Conservation (phyloP, 2,329 filamentous ascomycete species). For the Fusarium sp. region DNA sequence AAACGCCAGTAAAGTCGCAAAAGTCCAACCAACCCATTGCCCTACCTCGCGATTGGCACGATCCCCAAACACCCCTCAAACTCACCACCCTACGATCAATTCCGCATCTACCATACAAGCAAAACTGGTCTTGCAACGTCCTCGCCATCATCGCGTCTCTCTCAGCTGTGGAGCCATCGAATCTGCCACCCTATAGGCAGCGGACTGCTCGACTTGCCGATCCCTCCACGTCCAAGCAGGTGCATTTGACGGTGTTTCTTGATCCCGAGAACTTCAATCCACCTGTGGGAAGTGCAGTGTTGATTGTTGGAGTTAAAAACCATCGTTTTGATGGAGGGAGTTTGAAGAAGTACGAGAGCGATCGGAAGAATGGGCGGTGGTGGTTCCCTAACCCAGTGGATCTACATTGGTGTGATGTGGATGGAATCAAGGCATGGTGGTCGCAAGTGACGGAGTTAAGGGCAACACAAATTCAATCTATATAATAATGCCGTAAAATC, state of each 20-base stretch:
- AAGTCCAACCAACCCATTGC: slow-evolving; percentile 52
- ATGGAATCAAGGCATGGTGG: slow-evolving; percentile 64
- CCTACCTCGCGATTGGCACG: slow-evolving; percentile 59
- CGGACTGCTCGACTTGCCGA: slow-evolving; percentile 67
- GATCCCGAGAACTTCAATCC: slow-evolving; percentile 66
- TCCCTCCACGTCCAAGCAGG: slow-evolving; percentile 66
- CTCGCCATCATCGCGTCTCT: slow-evolving; percentile 66
- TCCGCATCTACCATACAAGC: slow-evolving; percentile 68
- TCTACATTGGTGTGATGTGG: slow-evolving; percentile 66
- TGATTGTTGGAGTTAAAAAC: slow-evolving; percentile 71
- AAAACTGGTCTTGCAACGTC: slow-evolving; percentile 72
- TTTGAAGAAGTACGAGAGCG: slow-evolving; percentile 62
- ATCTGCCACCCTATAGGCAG: slow-evolving; percentile 66
- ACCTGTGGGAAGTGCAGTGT: slow-evolving; percentile 63
- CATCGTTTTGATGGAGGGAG: slow-evolving; percentile 67
- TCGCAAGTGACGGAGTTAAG: slow-evolving; percentile 39
- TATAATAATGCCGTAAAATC: not conserved
- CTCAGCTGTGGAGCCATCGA: slow-evolving; percentile 64
- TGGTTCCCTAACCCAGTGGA: slow-evolving; percentile 66
- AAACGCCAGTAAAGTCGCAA: slow-evolving; percentile 20
- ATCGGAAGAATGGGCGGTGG: slow-evolving; percentile 59
- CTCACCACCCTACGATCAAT: slow-evolving; percentile 67
- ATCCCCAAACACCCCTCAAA: slow-evolving; percentile 63
- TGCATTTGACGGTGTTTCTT: slow-evolving; percentile 69
- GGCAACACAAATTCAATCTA: not conserved